Evolutionary conservation across 495 filamentous ascomycete genomes (phyloP), one percentile per base, ranked within the genome.

Genomic region (Penicillium verhagenii): DNA sequence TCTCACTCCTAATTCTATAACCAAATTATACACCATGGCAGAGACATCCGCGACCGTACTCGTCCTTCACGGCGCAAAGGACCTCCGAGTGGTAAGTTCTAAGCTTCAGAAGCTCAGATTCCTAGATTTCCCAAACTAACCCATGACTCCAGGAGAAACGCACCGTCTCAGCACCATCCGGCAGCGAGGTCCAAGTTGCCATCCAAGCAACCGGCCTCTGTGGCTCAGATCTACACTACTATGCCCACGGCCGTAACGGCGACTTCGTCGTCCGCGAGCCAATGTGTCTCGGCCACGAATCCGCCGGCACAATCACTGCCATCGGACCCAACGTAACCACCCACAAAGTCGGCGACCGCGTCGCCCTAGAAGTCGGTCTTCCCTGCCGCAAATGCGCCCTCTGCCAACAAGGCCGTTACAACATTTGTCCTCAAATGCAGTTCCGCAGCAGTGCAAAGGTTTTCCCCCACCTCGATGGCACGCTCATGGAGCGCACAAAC

Each of bases 201-300:
- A 76, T 92, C 62, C 82, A 80, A 66, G 83, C 86, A 19, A 92
- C 89, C 1, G 88, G 88, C 26, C 83, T 94, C 66, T 92, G 89
- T 69, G 90, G 90, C 58, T 91, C 88, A 3, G 90, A 94, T 72
- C 81, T 92, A 6, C 87, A 88, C 63, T 94, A 94, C 76, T 94
- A 90, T 76, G 86, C 80, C 60, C 88, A 92, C 71, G 90, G 87
- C 61, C 86, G 87, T 68, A 92, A 92, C 63, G 90, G 90, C 49
- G 87, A 90, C 69, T 87, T 94, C 67, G 82, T 87, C 52, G 84
- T 88, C 23, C 87, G 81, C 47, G 75, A 78, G 40, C 90, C 90
- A 14, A 73, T 92, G 54, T 87, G 83, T 23, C 82, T 92, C 1
- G 90, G 90, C 51, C 90, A 94, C 61, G 90, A 92, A 70, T 88